Evolutionary conservation across 164 flowering plant species (phyloP).

Genomic region (Magnolia sinica): DNA sequence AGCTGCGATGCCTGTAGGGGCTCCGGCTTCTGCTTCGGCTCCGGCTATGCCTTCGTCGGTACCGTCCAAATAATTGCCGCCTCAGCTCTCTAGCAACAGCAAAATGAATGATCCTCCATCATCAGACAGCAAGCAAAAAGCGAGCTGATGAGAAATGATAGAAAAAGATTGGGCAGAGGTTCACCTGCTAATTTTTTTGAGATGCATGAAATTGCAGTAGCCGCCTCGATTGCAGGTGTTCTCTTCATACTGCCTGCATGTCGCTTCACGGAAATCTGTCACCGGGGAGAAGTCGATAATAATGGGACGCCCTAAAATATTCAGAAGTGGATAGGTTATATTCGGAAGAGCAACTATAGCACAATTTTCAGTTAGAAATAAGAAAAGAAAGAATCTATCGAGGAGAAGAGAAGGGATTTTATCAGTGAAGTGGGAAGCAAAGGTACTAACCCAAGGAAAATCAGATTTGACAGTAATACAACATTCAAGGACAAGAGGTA

Average conservation of each 20-base stretch:
- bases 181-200: conserved; percentile 84
- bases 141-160: not conserved
- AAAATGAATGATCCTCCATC: not conserved
- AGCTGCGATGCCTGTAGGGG: conserved; percentile 57
- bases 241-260: conserved; percentile 92
- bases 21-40: conserved; percentile 68
- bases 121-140: not conserved
- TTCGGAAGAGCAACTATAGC: no score
- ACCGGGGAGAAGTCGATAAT: conserved; percentile 95
- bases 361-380: not conserved
- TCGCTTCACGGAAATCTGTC: conserved; percentile 92
- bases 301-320: conserved; percentile 71
- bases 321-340: not conserved
- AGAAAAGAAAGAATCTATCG: not conserved
- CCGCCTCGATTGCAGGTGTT: conserved; percentile 87
- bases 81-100: conserved; percentile 57
- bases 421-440: no score
- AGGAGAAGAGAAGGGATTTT: no score
- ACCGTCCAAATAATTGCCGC: conserved; percentile 65
- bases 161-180: not conserved
- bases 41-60: conserved; percentile 48
- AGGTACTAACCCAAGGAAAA: no score
- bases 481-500: not conserved
- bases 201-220: conserved; percentile 93
- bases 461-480: no score